Percentiles rank a stretch among this genome's conserved stretches.
phyloP scores from a whole-genome alignment of 2,329 filamentous ascomycete genomes.

The Leptodontidium sp. region DNA sequence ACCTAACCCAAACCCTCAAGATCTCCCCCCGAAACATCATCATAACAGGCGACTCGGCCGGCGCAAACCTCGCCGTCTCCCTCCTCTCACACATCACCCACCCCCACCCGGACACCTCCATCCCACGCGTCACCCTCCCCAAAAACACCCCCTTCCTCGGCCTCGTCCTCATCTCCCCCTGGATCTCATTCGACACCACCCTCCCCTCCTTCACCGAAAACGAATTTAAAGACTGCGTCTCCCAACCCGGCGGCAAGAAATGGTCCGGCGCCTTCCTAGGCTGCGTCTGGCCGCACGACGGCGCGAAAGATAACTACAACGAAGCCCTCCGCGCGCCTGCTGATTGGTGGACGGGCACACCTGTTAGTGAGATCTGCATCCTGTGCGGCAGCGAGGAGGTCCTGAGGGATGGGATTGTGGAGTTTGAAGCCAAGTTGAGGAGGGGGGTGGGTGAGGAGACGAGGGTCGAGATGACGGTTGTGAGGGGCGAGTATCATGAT shows the following conservation, averaged over 20 bases:
- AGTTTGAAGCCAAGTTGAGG: constrained; percentile 56
- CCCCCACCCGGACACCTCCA: constrained; percentile 66
- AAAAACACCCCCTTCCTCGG: constrained; percentile 53
- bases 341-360: constrained; percentile 61
- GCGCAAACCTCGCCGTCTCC: constrained; percentile 55
- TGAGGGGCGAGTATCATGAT: constrained; percentile 42
- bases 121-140: constrained; percentile 52
- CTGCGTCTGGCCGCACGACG: constrained; percentile 33
- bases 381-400: constrained; percentile 42
- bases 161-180: constrained; percentile 64
- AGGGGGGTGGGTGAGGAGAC: constrained; percentile 31
- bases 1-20: constrained; percentile 49
- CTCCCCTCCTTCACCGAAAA: constrained; percentile 55
- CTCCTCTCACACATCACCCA: constrained; percentile 61
- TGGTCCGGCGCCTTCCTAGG: constrained; percentile 61
- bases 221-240: constrained; percentile 59
- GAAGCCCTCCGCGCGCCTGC: constrained; percentile 57
- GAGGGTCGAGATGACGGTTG: constrained; percentile 32
- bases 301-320: constrained; percentile 57
- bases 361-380: constrained; percentile 58
- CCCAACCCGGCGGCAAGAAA: constrained; percentile 48
- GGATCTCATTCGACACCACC: constrained; percentile 60
- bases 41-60: constrained; percentile 61
- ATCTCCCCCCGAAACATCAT: constrained; percentile 49
- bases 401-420: constrained; percentile 61